These are phyloP conservation scores for Coniochaeta sp. DNA, from an alignment of 2,329 filamentous ascomycete genomes.

Conservation along the genomic window DNA sequence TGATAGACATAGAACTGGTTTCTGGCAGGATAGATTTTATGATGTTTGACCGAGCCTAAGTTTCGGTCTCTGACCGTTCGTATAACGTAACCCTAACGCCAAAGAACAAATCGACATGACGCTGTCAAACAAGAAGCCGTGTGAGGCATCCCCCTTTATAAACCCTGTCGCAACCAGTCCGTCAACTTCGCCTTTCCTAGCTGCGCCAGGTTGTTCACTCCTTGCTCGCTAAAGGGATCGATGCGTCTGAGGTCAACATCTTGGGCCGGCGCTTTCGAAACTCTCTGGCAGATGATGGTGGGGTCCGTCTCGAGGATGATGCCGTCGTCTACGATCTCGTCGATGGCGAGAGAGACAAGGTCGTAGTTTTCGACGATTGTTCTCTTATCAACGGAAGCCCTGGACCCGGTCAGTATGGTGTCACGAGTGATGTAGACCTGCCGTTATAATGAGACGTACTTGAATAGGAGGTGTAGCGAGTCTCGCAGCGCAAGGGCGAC, in stretches of 20 bases:
- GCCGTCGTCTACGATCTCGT: conserved; percentile 92
- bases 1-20: conserved; percentile 11
- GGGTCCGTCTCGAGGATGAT: conserved; percentile 97
- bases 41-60: background rate
- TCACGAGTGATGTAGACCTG: background rate
- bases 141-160: conserved; percentile 36
- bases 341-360: conserved; percentile 84
- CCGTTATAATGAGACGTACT: conserved; percentile 47
- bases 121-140: background rate
- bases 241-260: conserved; percentile 91
- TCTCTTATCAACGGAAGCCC: conserved; percentile 93
- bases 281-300: conserved; percentile 83
- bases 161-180: conserved; percentile 80
- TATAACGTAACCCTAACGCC: conserved; percentile 11
- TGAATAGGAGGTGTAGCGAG: conserved; percentile 82
- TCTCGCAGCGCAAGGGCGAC: conserved; percentile 88
- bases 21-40: background rate
- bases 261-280: conserved; percentile 84
- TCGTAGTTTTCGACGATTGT: conserved; percentile 99
- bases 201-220: conserved; percentile 87
- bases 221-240: conserved; percentile 84
- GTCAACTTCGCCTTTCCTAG: conserved; percentile 88
- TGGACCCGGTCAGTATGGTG: conserved; percentile 25
- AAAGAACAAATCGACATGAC: conserved; percentile 7
- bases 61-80: conserved; percentile 1